Evolutionary conservation across 129 eudicot species (phyloP).

Genomic region (Lactuca sativa): DNA sequence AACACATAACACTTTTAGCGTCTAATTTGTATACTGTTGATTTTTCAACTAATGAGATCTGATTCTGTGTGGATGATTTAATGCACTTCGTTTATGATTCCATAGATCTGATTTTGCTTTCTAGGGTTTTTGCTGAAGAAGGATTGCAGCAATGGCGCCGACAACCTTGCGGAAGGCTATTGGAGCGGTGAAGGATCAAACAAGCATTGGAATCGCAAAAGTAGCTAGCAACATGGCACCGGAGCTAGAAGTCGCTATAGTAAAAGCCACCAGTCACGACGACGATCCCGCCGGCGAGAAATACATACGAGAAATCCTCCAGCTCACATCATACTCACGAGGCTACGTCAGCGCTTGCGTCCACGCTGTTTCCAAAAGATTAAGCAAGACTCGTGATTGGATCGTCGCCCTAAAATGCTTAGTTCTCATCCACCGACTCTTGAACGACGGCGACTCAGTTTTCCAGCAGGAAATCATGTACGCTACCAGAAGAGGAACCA

Average conservation of each 20-base stretch:
- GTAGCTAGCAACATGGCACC: constrained; percentile 81
- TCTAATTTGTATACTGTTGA: not conserved
- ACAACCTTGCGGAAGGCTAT: constrained; percentile 75
- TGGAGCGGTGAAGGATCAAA: constrained; percentile 84
- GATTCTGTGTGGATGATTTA: not conserved
- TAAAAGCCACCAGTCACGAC: constrained; percentile 84
- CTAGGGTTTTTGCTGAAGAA: constrained; percentile 19
- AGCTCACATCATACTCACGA: constrained; percentile 55
- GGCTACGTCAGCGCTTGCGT: constrained; percentile 71
- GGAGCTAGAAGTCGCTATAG: constrained; percentile 73
- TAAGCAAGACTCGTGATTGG: constrained; percentile 75
- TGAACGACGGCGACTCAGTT: constrained; percentile 63
- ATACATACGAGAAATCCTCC: constrained; percentile 58
- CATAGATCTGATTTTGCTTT: constrained; percentile 4
- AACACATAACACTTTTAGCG: not conserved
- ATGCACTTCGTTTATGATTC: not conserved
- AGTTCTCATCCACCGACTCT: constrained; percentile 52
- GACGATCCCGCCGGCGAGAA: constrained; percentile 78
- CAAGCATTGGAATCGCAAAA: constrained; percentile 75
- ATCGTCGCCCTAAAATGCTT: constrained; percentile 70
- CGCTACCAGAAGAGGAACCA: constrained; percentile 67
- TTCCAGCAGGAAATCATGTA: constrained; percentile 78
- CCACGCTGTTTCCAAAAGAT: constrained; percentile 45
- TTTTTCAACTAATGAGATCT: constrained; percentile 1
- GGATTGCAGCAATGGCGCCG: constrained; percentile 52